Base-by-base conservation (phyloP, 768 basidiomycete genomes). In the Serpula lacrymans region DNA sequence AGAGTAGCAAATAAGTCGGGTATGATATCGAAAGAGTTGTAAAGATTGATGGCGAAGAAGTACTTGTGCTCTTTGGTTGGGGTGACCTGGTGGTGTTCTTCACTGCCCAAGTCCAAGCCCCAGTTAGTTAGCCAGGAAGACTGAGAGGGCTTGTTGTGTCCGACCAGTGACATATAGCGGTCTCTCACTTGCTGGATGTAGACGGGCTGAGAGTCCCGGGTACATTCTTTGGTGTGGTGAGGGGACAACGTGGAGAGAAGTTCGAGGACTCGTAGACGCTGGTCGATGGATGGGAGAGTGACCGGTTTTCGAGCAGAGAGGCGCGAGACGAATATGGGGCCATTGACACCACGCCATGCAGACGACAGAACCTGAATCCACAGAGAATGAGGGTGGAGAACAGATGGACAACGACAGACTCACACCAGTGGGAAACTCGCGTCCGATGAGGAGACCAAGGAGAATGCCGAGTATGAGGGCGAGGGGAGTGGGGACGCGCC, bases 21-120 rank as follows among this genome's bases (percentile, higher is more conserved):
- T 50, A 98, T 94, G 60, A 98, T 70, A 67, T 96, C 93, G 78
- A 98, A 99, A 10, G 94, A 97, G 72, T 99, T 99, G 75, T 97
- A 97, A 44, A 98, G 74, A 67, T 99, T 99, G 76, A 99, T 98
- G 45, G 92, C 95, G 65, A 99, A 96, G 67, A 91, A 98, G 63
- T 98, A 99, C 62, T 99, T 98, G 79, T 99, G 96, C 49, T 85
- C 78, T 55, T 71, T 73, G 9, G 73, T 58, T 20, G 71, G 60
- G 14, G 62, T 50, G 16, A 59, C 61, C 34, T 63, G 58, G 51
- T 55, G 62, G 39, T 64, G 63, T 31, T 69, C 65, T 18, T 61
- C 53, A 42, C 68, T 64, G 42, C 74, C 67, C 24, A 75, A 67
- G 34, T 58, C 57, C 39, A 71, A 41, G n/a, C 80, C 75, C 32